These are phyloP conservation scores for Colletotrichum godetiae DNA, from an alignment of 2,329 filamentous ascomycete species.

Conservation along the genomic window DNA sequence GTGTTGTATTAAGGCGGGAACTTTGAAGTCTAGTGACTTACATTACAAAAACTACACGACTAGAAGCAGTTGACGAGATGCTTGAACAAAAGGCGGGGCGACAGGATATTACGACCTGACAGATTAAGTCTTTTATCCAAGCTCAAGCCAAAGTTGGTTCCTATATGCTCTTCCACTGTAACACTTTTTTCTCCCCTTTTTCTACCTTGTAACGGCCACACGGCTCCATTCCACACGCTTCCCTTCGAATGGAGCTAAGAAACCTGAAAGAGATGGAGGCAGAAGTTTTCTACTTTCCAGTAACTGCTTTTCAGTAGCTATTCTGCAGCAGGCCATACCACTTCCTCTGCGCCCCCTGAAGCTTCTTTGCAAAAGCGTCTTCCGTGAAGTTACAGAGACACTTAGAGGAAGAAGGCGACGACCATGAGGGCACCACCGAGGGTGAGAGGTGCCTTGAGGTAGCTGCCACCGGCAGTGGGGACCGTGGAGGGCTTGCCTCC, in stretches of 20 bases:
- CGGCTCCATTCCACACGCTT: not conserved
- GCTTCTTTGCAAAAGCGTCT: not conserved
- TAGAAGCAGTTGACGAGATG: not conserved
- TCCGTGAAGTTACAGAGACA: not conserved
- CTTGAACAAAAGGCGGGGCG: too few relatives aligned
- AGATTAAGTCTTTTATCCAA: not conserved
- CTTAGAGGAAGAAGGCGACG: constrained; percentile 27
- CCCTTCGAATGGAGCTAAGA: not conserved
- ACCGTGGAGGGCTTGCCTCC: constrained; percentile 13
- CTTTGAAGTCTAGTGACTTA: not conserved
- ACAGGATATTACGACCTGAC: not conserved
- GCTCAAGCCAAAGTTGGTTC: not conserved
- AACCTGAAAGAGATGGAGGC: too few relatives aligned
- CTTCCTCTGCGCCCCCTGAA: not conserved
- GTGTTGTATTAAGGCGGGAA: not conserved
- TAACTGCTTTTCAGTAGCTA: too few relatives aligned
- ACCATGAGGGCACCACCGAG: constrained; percentile 7
- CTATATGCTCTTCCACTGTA: not conserved
- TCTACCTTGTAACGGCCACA: too few relatives aligned
- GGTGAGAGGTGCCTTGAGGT: constrained; percentile 17
- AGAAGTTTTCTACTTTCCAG: not conserved
- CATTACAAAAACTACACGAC: not conserved
- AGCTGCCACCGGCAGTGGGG: constrained; percentile 20
- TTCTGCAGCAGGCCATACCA: not conserved
- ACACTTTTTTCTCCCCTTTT: not conserved